Base-by-base conservation (phyloP, 1,284 basidiomycete genomes). In the Cryptococcus sp. region DNA sequence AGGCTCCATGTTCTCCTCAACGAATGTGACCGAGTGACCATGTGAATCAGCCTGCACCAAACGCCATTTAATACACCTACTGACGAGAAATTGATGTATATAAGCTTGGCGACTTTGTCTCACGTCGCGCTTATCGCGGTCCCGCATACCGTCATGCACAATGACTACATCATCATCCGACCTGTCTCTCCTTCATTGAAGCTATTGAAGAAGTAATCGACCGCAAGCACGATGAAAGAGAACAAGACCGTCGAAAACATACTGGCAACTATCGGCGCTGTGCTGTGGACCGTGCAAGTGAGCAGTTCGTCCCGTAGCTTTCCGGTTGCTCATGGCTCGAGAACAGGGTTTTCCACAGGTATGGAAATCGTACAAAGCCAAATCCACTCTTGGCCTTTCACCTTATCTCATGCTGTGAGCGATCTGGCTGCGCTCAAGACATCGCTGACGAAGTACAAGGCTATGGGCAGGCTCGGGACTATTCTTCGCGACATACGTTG, bases 381-480 rank as follows among this genome's bases (percentile, higher is more conserved):
- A 90, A 69, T 84, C 83, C 27, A 88, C 87, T 0, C 81, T 85
- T 20, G 89, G 89, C 0, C 80, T 91, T 10, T 90, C 88, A 0
- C 82, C 82, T n/a, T 85, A 80, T 75, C 82, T 91, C 25, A 84
- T 89, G 86, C 87, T 69, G 73, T 75, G 57, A 63, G 30, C 30
- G 8, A 2, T 10, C 4, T 10, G 30, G 13, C 30, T 10, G 30
- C 30, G 30, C 30, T 35, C 30, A 35, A 35, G 2, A 35, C 30
- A 10, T 10, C 8, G 30, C 30, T 35, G 30, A 35, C 13, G 30
- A 35, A 3, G 8, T 2, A 35, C 30, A 35, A 75, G 73, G 3
- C 69, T 88, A 10, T 91, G 89, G 89, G 85, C 83, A 1, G 66
- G 84, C 10, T 81, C 86, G 0, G 82, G 82, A 1, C 73, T 83